phyloP scores from a whole-genome alignment of 805 yeast genomes.

The Saturnispora dispora region DNA sequence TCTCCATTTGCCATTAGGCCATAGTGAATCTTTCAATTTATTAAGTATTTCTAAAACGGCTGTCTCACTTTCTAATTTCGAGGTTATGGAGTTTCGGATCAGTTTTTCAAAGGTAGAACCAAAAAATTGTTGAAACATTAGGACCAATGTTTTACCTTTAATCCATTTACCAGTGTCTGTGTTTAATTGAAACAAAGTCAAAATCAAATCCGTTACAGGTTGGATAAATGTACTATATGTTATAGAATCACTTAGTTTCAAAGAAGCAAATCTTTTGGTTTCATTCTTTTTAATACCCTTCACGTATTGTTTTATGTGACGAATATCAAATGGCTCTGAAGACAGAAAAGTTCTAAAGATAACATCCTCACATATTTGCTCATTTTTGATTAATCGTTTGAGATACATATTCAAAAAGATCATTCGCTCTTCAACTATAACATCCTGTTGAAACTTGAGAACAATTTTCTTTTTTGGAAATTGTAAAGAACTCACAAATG shows the following conservation, averaged over 20 bases:
- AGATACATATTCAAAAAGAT: slow-evolving; percentile 54
- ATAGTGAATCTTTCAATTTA: slow-evolving; percentile 24
- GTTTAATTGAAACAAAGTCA: slow-evolving; percentile 57
- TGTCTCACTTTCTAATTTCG: slow-evolving; percentile 33
- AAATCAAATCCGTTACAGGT: slow-evolving; percentile 71
- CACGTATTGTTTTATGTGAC: neutral
- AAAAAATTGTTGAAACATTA: slow-evolving; percentile 72
- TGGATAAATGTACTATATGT: slow-evolving; percentile 46
- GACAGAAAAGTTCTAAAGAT: slow-evolving; percentile 73
- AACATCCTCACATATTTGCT: slow-evolving; percentile 64
- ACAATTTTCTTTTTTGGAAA: slow-evolving; percentile 59
- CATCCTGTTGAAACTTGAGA: slow-evolving; percentile 59
- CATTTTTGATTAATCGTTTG: slow-evolving; percentile 44
- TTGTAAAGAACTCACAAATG: slow-evolving; percentile 38
- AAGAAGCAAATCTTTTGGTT: slow-evolving; percentile 9
- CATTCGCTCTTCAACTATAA: slow-evolving; percentile 57
- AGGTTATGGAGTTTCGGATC: slow-evolving; percentile 37
- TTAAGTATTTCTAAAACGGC: slow-evolving; percentile 35
- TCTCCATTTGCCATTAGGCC: slow-evolving; percentile 48
- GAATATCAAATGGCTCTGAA: slow-evolving; percentile 45
- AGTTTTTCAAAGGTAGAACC: slow-evolving; percentile 79
- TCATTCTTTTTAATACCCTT: slow-evolving; percentile 43
- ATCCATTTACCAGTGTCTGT: slow-evolving; percentile 57
- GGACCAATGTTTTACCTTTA: slow-evolving; percentile 73
- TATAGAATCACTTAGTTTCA: neutral